phyloP scores from a whole-genome alignment of 768 basidiomycete genomes.

The Trametes meyenii region DNA sequence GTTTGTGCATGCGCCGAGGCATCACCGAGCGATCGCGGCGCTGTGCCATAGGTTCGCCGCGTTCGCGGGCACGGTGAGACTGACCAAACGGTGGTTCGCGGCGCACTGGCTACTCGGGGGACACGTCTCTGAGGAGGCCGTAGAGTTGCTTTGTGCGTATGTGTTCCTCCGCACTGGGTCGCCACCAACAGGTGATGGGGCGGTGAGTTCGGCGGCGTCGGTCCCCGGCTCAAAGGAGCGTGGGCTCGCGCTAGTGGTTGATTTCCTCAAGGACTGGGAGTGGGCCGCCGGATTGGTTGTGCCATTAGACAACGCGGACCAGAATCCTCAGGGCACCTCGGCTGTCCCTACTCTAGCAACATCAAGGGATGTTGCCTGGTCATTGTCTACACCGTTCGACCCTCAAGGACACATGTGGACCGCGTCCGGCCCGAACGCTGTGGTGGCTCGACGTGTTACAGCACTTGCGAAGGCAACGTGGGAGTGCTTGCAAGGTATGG shows the following conservation, averaged over 20 bases:
- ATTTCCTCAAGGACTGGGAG: constrained; percentile 79
- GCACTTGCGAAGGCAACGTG: constrained; percentile 79
- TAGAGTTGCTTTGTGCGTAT: constrained; percentile 83
- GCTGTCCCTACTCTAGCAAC: background rate
- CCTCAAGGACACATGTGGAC: constrained; percentile 79
- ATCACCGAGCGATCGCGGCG: constrained; percentile 81
- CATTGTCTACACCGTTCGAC: constrained; percentile 78
- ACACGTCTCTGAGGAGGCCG: constrained; percentile 75
- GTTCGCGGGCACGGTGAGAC: constrained; percentile 81
- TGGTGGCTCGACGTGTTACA: constrained; percentile 74
- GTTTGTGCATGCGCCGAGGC: constrained; percentile 80
- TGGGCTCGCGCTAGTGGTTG: constrained; percentile 75
- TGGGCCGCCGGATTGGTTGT: constrained; percentile 79
- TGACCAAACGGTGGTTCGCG: constrained; percentile 92
- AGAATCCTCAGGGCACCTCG: constrained; percentile 25
- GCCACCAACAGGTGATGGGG: constrained; percentile 31
- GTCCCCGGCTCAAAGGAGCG: constrained; percentile 78
- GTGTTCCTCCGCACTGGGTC: constrained; percentile 67
- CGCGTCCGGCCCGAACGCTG: constrained; percentile 57
- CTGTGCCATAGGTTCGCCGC: constrained; percentile 80
- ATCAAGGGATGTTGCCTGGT: constrained; percentile 51
- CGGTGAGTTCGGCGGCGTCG: constrained; percentile 41
- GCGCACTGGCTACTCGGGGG: constrained; percentile 82
- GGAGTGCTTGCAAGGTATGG: constrained; percentile 55
- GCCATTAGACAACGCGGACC: constrained; percentile 60